These are phyloP conservation scores for Meredithiella fracta DNA, from an alignment of 2,329 filamentous ascomycete genomes.

Conservation along the genomic window DNA sequence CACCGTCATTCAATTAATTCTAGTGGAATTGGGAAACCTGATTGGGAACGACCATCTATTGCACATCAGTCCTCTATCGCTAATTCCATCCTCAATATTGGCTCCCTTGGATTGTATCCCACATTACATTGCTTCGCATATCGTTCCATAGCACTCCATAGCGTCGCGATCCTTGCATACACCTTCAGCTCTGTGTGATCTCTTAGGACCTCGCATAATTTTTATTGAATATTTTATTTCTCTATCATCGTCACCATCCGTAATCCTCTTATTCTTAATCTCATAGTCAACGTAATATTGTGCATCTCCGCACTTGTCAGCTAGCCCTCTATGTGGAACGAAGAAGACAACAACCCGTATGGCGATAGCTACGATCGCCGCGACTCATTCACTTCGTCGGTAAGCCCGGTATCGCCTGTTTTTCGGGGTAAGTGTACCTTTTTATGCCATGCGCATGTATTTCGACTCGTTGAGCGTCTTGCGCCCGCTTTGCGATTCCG, in stretches of 20 bases:
- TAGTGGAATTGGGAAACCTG: neutral
- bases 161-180: neutral
- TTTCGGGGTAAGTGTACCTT: constrained; percentile 37
- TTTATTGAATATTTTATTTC: neutral
- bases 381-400: constrained; percentile 56
- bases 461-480: neutral
- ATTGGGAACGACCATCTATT: neutral
- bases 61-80: neutral
- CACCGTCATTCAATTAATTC: neutral
- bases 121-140: neutral
- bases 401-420: constrained; percentile 47
- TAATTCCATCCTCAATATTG: neutral
- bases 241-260: neutral
- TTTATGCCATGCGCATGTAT: neutral
- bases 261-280: neutral
- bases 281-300: neutral
- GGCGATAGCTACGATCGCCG: constrained; percentile 77
- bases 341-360: constrained; percentile 97
- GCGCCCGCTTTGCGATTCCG: neutral
- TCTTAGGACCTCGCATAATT: neutral
- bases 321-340: constrained; percentile 70
- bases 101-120: neutral
- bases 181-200: too few relatives aligned
- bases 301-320: neutral
- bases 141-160: neutral